These are phyloP conservation scores for Maudiozyma barnettii DNA, from an alignment of 805 yeast genomes.

Conservation along the genomic window DNA sequence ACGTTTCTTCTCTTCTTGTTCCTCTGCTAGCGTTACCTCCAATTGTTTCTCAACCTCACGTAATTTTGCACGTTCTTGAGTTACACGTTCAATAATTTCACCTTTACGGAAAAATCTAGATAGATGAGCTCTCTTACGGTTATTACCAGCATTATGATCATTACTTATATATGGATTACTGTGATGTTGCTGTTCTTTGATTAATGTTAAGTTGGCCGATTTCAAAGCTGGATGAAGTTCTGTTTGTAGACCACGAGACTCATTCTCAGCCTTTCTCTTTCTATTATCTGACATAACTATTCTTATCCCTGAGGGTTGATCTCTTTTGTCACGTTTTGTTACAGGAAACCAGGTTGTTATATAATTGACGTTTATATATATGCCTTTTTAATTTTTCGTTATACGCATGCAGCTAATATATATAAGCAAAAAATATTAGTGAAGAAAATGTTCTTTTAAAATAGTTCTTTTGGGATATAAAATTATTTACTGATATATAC, in stretches of 20 bases:
- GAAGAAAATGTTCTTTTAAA: no score
- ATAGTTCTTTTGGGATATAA: no score
- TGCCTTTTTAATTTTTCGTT: no score
- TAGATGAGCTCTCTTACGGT: constrained; percentile 9
- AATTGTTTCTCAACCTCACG: constrained; percentile 29
- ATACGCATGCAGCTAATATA: no score
- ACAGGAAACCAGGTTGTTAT: no score
- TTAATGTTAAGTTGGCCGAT: constrained; percentile 23
- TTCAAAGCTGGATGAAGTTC: constrained; percentile 25
- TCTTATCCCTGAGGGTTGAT: no score
- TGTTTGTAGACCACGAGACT: constrained; percentile 18
- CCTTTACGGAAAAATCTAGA: constrained; percentile 48
- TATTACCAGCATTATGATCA: not conserved
- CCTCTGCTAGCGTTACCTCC: constrained; percentile 1
- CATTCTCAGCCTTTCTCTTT: not conserved
- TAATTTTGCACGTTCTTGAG: constrained; percentile 9
- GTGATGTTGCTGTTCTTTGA: constrained; percentile 15
- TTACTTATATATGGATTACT: constrained; percentile 25
- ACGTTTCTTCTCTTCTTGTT: constrained; percentile 8
- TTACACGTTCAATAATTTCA: constrained; percentile 20
- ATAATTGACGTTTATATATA: no score
- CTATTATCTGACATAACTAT: no score
- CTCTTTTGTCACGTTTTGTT: no score
- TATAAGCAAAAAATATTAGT: no score
- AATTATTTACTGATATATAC: no score